Evolutionary conservation across 2,329 filamentous ascomycete species (phyloP), one percentile per base, ranked within the genome.

Genomic region (Teratosphaeria viscida): DNA sequence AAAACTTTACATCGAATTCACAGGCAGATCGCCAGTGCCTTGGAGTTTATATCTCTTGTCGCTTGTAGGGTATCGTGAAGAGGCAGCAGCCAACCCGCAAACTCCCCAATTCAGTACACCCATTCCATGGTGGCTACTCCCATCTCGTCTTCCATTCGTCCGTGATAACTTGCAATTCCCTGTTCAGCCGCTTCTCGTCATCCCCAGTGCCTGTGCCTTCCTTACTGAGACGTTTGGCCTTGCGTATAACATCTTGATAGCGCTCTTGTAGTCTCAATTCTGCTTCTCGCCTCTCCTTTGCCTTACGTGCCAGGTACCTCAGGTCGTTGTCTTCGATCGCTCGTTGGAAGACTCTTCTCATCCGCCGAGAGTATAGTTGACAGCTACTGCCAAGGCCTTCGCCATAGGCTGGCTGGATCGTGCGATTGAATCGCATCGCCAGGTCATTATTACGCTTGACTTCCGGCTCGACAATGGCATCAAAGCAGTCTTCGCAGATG

Each of bases 401-500:
- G 0, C 77, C 70, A 2, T 81, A 78, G 5, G 87, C 73, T 12
- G 79, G 78, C 63, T 84, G 81, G 27, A 84, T 79, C 14, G 82
- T 78, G 59, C 81, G 79, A 63, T 83, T 84, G 65, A 94, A 88
- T 64, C 86, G 82, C 19, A 81, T 76, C 10, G 87, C 85, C 27
- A 92, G 77, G 8, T 59, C 55, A 14, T 43, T 54, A 29, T 37
- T 47, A 3, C 79, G 76, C 34, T 80, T 77, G 1, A 86, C 74
- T 56, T 84, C 77, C 0, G 91, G 90, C 73, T 82, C 84, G n/a
- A 96, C 83, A 0, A 90, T 82, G 26, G 90, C 85, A 16, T 89
- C 83, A 71, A 88, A 96, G 72, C 92, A 97, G 72, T 92, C 89
- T 64, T 88, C 85, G 73, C 92, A 97, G 3, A 95, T 86, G 0